phyloP scores from a whole-genome alignment of 331 rosid genomes.

The Quercus tomentella region DNA sequence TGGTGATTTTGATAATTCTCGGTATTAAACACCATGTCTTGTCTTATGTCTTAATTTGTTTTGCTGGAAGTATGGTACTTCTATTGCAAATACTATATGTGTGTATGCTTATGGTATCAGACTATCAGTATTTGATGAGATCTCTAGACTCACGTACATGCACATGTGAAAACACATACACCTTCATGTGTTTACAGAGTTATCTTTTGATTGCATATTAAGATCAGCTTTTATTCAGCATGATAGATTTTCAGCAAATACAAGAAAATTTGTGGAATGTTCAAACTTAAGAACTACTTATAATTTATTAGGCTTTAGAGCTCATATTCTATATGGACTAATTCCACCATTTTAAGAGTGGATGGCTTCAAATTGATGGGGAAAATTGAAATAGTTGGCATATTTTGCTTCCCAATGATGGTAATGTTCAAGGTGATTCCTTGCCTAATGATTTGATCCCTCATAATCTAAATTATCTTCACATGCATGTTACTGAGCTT shows the following conservation, averaged over 20 bases:
- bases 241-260: neutral
- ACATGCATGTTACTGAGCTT: conserved; percentile 2
- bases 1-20: neutral
- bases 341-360: neutral
- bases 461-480: neutral
- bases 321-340: neutral
- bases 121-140: neutral
- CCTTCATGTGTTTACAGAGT: too few species aligned
- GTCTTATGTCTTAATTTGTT: neutral
- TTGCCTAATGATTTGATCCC: neutral
- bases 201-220: neutral
- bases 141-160: neutral
- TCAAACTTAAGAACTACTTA: neutral
- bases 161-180: neutral
- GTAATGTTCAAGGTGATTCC: neutral
- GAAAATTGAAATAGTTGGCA: neutral
- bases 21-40: neutral
- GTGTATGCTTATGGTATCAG: neutral
- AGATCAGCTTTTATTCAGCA: neutral
- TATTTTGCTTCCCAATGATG: neutral
- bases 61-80: neutral
- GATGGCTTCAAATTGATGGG: neutral
- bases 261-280: neutral
- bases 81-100: neutral
- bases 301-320: neutral